These are phyloP conservation scores for Mycena belliarum DNA, from an alignment of 768 basidiomycete genomes.

Conservation along the genomic window DNA sequence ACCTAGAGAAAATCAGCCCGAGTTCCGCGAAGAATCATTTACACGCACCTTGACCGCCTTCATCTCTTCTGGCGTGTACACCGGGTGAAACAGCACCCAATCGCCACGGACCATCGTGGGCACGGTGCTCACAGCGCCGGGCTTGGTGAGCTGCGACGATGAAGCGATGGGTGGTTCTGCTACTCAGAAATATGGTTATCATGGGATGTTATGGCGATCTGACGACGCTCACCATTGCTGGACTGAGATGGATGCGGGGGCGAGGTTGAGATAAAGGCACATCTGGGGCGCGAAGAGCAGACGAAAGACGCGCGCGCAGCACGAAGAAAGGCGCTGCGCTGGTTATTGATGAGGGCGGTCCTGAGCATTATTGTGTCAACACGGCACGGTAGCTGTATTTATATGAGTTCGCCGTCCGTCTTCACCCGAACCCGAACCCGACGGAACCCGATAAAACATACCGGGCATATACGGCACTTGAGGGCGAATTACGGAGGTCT, in stretches of 20 bases:
- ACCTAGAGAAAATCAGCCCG: constrained; percentile 46
- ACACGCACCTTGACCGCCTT: constrained; percentile 64
- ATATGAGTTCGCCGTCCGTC: not conserved
- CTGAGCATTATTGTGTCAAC: constrained; percentile 15
- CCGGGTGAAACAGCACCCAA: constrained; percentile 94
- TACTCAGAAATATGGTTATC: too few relatives aligned
- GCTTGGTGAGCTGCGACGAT: constrained; percentile 34
- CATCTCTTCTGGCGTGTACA: constrained; percentile 77
- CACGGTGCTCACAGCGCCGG: constrained; percentile 52
- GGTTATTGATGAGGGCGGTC: not conserved
- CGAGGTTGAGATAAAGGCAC: constrained; percentile 10
- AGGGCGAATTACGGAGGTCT: not conserved
- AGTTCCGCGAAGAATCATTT: too few relatives aligned
- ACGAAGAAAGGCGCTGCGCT: constrained; percentile 9
- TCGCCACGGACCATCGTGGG: constrained; percentile 65
- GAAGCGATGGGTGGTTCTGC: not conserved
- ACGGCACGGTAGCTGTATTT: too few relatives aligned
- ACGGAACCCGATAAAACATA: constrained; percentile 1
- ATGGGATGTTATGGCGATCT: too few relatives aligned
- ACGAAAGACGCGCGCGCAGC: not conserved
- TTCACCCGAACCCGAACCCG: constrained; percentile 6
- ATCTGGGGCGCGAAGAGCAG: not conserved
- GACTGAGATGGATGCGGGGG: not conserved
- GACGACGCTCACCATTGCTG: not conserved
- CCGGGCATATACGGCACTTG: not conserved